Evolutionary conservation across 2,329 filamentous ascomycete genomes (phyloP).

Genomic region (Diaporthe amygdali): DNA sequence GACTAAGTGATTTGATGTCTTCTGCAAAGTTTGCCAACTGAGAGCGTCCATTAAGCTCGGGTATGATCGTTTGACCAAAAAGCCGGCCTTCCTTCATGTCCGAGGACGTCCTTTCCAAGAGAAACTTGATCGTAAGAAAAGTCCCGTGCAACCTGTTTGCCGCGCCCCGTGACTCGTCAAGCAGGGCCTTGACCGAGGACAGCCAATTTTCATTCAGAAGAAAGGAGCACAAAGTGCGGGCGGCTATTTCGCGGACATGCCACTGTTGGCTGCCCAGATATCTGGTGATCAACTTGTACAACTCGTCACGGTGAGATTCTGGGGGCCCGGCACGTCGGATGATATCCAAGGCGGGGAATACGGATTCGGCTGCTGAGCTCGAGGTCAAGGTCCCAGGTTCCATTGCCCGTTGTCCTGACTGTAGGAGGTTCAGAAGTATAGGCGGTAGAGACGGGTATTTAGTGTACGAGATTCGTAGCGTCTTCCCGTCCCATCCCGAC

Average conservation of each 20-base stretch:
- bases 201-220: conserved; percentile 59
- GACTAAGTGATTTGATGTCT: conserved; percentile 11
- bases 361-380: conserved; percentile 64
- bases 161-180: conserved; percentile 37
- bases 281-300: conserved; percentile 62
- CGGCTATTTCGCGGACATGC: conserved; percentile 83
- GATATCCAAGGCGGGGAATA: conserved; percentile 85
- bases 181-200: conserved; percentile 41
- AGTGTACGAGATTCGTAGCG: conserved; percentile 70
- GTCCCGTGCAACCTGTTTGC: conserved; percentile 65
- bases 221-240: conserved; percentile 72
- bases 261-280: conserved; percentile 75
- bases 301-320: conserved; percentile 54
- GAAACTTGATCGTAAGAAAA: conserved; percentile 60
- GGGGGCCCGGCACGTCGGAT: conserved; percentile 75
- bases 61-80: background rate
- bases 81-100: background rate
- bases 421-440: conserved; percentile 68
- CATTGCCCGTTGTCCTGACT: conserved; percentile 53
- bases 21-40: background rate
- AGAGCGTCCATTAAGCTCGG: background rate
- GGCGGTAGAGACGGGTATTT: conserved; percentile 70
- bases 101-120: conserved; percentile 58
- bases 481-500: conserved; percentile 67
- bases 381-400: conserved; percentile 36